Percentiles rank a stretch among this genome's conserved stretches.
Evolutionary conservation across 805 yeast genomes (phyloP).

Genomic region (Metschnikowia aberdeeniae): DNA sequence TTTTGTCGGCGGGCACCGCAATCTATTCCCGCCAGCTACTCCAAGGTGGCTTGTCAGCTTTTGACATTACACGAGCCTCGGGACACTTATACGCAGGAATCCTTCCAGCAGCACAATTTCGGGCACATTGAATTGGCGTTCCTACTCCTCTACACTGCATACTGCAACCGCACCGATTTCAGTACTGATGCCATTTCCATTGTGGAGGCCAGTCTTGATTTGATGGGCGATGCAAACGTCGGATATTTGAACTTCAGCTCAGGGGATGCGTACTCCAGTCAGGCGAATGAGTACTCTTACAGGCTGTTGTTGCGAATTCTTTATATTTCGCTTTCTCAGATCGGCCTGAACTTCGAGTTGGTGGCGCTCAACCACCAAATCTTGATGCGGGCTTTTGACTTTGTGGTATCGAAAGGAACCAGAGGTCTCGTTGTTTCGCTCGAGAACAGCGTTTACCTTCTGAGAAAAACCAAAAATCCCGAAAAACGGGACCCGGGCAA

Average conservation of each 20-base stretch:
- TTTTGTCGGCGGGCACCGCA: conserved; percentile 39
- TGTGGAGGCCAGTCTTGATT: conserved; percentile 39
- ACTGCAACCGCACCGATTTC: conserved; percentile 29
- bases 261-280: not conserved
- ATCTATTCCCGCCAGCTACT: conserved; percentile 15
- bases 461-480: conserved; percentile 31
- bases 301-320: conserved; percentile 60
- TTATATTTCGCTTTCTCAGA: conserved; percentile 44
- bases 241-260: conserved; percentile 40
- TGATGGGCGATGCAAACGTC: conserved; percentile 48
- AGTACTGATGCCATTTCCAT: conserved; percentile 29
- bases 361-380: conserved; percentile 48
- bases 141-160: conserved; percentile 43
- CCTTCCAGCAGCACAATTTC: conserved; percentile 45
- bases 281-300: conserved; percentile 37
- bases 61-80: conserved; percentile 48
- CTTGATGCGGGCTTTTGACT: conserved; percentile 54
- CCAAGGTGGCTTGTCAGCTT: conserved; percentile 42
- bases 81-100: conserved; percentile 47
- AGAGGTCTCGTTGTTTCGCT: conserved; percentile 53
- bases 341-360: conserved; percentile 36
- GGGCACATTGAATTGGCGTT: conserved; percentile 68
- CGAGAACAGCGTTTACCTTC: conserved; percentile 50
- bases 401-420: conserved; percentile 64
- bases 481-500: conserved; percentile 10